A percentile compares a stretch with the other conserved stretches of the same genome.
phyloP scores from a whole-genome alignment of 495 filamentous ascomycete genomes.

The Aspergillus campestris region DNA sequence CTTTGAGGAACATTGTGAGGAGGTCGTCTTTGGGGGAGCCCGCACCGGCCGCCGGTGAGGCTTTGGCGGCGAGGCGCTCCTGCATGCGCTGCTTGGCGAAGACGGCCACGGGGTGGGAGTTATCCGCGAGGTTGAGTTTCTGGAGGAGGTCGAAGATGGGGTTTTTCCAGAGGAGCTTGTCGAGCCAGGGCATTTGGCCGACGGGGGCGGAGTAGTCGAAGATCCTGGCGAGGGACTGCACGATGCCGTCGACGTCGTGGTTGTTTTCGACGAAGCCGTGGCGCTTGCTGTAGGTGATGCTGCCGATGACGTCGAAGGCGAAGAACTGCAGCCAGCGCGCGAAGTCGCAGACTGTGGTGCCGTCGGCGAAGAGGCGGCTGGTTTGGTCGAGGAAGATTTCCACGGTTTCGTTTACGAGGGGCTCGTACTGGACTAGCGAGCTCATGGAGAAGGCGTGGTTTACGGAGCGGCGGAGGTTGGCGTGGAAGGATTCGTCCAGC shows the following conservation, averaged over 20 bases:
- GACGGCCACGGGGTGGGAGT: slow-evolving; percentile 13
- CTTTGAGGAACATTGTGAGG: slow-evolving; percentile 20
- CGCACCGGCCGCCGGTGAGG: not conserved
- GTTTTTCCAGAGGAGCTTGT: slow-evolving; percentile 44
- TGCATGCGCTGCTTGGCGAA: slow-evolving; percentile 47
- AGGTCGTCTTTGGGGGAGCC: slow-evolving; percentile 13
- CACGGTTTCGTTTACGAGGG: slow-evolving; percentile 53
- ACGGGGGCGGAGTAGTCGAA: slow-evolving; percentile 40
- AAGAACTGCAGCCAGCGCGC: slow-evolving; percentile 70
- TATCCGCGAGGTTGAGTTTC: slow-evolving; percentile 5
- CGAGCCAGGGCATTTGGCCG: slow-evolving; percentile 45
- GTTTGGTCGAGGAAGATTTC: slow-evolving; percentile 52
- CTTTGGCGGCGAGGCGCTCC: slow-evolving; percentile 10
- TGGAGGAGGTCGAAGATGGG: slow-evolving; percentile 22
- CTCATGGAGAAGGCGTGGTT: slow-evolving; percentile 69
- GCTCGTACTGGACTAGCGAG: slow-evolving; percentile 63
- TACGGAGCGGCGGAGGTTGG: slow-evolving; percentile 57
- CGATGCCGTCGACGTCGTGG: slow-evolving; percentile 47
- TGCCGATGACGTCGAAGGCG: slow-evolving; percentile 67
- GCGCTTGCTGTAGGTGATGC: slow-evolving; percentile 52
- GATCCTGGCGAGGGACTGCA: slow-evolving; percentile 33
- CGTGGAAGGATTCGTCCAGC: slow-evolving; percentile 64
- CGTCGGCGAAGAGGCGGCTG: slow-evolving; percentile 46
- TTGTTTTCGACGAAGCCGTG: slow-evolving; percentile 56
- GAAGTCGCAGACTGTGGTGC: slow-evolving; percentile 48